phyloP scores from a whole-genome alignment of 1,284 basidiomycete genomes.

The Austropuccinia psidii region DNA sequence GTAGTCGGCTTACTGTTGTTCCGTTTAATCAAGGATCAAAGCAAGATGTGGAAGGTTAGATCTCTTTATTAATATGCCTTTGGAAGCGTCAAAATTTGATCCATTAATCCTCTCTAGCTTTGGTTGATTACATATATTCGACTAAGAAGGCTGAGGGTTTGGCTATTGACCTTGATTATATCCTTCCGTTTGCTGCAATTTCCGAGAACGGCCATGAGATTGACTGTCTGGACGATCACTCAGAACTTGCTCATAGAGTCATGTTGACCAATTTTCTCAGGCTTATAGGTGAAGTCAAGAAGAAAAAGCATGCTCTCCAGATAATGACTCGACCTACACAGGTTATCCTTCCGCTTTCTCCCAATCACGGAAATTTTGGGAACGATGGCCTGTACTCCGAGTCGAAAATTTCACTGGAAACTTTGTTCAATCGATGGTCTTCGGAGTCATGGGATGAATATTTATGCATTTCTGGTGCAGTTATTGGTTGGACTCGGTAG shows the following conservation, averaged over 20 bases:
- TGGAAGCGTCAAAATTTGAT: not conserved
- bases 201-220: slow-evolving; percentile 98
- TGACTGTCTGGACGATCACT: slow-evolving; percentile 90
- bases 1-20: slow-evolving; percentile 92
- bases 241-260: slow-evolving; percentile 93
- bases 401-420: slow-evolving; percentile 96
- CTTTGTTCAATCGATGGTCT: slow-evolving; percentile 92
- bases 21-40: slow-evolving; percentile 98
- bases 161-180: slow-evolving; percentile 92
- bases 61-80: slow-evolving; percentile 5
- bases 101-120: slow-evolving; percentile 54
- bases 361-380: slow-evolving; percentile 95
- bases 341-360: slow-evolving; percentile 91
- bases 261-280: slow-evolving; percentile 84
- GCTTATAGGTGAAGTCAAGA: slow-evolving; percentile 90
- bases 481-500: slow-evolving; percentile 68
- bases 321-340: slow-evolving; percentile 97
- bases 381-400: slow-evolving; percentile 97
- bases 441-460: slow-evolving; percentile 99
- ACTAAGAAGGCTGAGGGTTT: slow-evolving; percentile 55
- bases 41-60: slow-evolving; percentile 72
- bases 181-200: slow-evolving; percentile 94
- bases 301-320: slow-evolving; percentile 89
- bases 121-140: slow-evolving; percentile 95
- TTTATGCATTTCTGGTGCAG: slow-evolving; percentile 90